These are phyloP conservation scores for Santalum album DNA, from an alignment of 164 flowering plant genomes.

Conservation along the genomic window DNA sequence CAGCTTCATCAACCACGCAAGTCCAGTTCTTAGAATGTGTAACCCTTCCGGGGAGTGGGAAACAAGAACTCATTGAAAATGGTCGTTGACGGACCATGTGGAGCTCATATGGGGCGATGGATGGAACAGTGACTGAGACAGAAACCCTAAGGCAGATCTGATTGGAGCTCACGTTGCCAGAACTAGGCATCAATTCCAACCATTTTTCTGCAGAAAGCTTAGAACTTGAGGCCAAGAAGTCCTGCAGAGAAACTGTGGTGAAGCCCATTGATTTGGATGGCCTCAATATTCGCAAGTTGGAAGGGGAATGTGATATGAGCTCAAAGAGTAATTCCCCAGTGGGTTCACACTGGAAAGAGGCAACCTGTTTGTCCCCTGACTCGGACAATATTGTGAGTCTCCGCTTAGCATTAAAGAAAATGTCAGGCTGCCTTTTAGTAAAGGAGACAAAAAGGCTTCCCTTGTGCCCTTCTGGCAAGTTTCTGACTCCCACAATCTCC, in stretches of 20 bases:
- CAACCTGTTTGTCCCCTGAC: constrained; percentile 58
- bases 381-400: constrained; percentile 52
- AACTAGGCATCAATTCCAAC: constrained; percentile 49
- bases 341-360: constrained; percentile 72
- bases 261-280: constrained; percentile 42
- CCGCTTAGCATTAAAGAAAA: constrained; percentile 39
- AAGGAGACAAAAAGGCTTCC: constrained; percentile 49
- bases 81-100: constrained; percentile 43
- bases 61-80: constrained; percentile 35
- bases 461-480: constrained; percentile 55
- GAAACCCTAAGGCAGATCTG: constrained; percentile 60
- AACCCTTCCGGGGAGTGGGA: constrained; percentile 34
- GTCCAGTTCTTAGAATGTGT: constrained; percentile 45
- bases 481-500: constrained; percentile 63
- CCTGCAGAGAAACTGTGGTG: constrained; percentile 45
- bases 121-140: constrained; percentile 59
- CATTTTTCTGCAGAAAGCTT: constrained; percentile 60
- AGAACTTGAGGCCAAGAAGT: constrained; percentile 34
- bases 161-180: constrained; percentile 26
- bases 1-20: constrained; percentile 41
- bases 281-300: constrained; percentile 31
- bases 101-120: constrained; percentile 36
- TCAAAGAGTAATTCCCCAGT: constrained; percentile 61
- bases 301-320: constrained; percentile 38
- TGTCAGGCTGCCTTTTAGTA: constrained; percentile 67